A percentile compares a stretch with the other conserved stretches of the same genome.
Evolutionary conservation across 495 filamentous ascomycete species (phyloP).

Genomic region (Aspergillus sparsus): DNA sequence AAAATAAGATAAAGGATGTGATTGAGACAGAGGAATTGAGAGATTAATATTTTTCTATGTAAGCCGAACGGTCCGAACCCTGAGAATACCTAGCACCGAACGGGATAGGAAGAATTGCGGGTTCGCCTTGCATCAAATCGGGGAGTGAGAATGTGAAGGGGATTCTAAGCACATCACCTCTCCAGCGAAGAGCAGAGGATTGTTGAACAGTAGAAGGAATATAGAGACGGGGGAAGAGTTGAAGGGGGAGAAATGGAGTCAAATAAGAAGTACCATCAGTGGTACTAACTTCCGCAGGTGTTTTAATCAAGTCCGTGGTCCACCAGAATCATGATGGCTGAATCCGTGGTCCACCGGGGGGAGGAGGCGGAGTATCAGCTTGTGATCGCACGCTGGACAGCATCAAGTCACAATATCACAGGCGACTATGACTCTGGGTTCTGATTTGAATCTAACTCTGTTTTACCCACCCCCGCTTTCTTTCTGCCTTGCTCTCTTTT

Average conservation of each 20-base stretch:
- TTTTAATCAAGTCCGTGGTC: conserved; percentile 3
- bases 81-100: conserved; percentile 22
- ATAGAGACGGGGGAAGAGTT: conserved; percentile 20
- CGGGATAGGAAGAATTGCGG: conserved; percentile 36
- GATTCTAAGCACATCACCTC: conserved; percentile 31
- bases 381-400: neutral
- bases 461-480: no score
- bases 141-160: conserved; percentile 19
- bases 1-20: neutral
- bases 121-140: conserved; percentile 23
- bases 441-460: no score
- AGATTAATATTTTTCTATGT: conserved; percentile 16
- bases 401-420: conserved; percentile 6
- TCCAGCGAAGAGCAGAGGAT: conserved; percentile 7
- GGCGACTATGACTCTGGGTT: no score
- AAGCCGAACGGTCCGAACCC: conserved; percentile 25
- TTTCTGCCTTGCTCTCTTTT: no score
- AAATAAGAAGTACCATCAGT: conserved; percentile 6
- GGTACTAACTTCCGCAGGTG: neutral
- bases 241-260: conserved; percentile 6
- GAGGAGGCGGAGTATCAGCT: conserved; percentile 22
- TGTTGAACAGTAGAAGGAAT: conserved; percentile 11
- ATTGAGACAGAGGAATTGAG: conserved; percentile 7
- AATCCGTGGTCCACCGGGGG: conserved; percentile 20
- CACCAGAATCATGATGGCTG: conserved; percentile 3